Base-by-base conservation (phyloP, 805 yeast species). In the Candida odintsovae region DNA sequence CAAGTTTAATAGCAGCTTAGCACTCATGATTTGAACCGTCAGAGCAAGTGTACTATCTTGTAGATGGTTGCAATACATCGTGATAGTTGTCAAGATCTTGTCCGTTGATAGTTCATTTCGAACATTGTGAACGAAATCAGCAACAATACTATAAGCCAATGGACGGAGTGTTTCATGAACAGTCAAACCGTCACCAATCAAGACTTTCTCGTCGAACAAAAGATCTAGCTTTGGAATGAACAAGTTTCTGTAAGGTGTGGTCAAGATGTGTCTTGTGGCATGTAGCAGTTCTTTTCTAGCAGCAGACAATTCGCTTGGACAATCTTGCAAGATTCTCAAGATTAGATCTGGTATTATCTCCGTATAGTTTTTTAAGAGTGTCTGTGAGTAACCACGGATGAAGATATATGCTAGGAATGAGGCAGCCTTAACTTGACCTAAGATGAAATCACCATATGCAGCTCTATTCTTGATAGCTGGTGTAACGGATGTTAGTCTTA, bases 21-120 rank as follows among this genome's bases (percentile, higher is more conserved):
- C 96, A 67, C 97, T 86, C 97, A 94, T 90, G 10, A 90, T 86
- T 64, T 95, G 98, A 33, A 90, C 96, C 7, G 95, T 86, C 50
- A 88, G 75, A 1, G 95, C 94, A 52, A 94, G 68, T 0, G 90
- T 70, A 51, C 79, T 81, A 61, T 95, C 98, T 55, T 85, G 84
- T 51, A 94, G 69, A 54, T 89, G 82, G 25, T 76, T 77, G 58
- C 96, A 84, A 60, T 89, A 94, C 47, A 88, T 83, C 39, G 75
- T 77, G 4, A 95, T 92, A 0, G 97, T 87, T 48, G 84, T 82
- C 83, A 95, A 83, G 11, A 94, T 84, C 61, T 89, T 97, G 36
- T 78, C 80, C 2, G 90, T 78, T 1, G 86, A 82, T 44, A 94
- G 69, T 54, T 90, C 95, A 42, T 82, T 77, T 54, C 97, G 80